These are phyloP conservation scores for Colletotrichum scovillei DNA, from an alignment of 2,329 filamentous ascomycete species.

Conservation along the genomic window DNA sequence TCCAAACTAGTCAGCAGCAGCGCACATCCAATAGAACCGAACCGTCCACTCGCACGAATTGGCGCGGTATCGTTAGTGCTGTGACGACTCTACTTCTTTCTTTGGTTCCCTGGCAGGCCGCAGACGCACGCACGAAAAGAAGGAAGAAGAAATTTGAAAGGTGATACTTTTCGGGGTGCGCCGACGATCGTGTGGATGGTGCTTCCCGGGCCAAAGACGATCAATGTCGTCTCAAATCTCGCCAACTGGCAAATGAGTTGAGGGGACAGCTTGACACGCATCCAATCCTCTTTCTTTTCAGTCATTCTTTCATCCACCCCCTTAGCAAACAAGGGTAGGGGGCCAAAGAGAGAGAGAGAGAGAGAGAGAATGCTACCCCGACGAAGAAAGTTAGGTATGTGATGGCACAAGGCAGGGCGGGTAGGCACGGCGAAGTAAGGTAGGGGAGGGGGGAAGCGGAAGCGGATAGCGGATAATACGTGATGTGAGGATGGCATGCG, in stretches of 20 bases:
- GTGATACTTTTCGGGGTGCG: conserved; percentile 2
- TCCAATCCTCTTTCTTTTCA: too few relatives aligned
- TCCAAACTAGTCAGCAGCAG: conserved; percentile 1
- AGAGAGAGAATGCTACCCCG: conserved; percentile 12
- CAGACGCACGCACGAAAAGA: neutral
- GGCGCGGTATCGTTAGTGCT: neutral
- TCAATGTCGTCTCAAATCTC: conserved; percentile 21
- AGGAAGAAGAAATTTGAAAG: conserved; percentile 5
- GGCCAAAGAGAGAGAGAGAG: neutral
- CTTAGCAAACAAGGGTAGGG: neutral
- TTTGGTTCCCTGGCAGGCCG: neutral
- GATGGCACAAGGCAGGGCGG: neutral
- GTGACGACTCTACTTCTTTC: neutral
- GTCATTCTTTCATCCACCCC: too few relatives aligned
- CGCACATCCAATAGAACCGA: neutral
- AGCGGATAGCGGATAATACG: neutral
- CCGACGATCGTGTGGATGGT: conserved; percentile 7
- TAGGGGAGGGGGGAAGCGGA: too few relatives aligned
- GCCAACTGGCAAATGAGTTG: conserved; percentile 20
- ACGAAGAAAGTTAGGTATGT: neutral
- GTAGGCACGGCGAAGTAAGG: neutral
- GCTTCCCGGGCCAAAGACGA: neutral
- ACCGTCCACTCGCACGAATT: neutral
- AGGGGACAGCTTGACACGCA: neutral
- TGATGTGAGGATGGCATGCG: conserved; percentile 36